Evolutionary conservation across 768 basidiomycete genomes (phyloP), one percentile per base, ranked within the genome.

Genomic region (Cubamyces lactineus): DNA sequence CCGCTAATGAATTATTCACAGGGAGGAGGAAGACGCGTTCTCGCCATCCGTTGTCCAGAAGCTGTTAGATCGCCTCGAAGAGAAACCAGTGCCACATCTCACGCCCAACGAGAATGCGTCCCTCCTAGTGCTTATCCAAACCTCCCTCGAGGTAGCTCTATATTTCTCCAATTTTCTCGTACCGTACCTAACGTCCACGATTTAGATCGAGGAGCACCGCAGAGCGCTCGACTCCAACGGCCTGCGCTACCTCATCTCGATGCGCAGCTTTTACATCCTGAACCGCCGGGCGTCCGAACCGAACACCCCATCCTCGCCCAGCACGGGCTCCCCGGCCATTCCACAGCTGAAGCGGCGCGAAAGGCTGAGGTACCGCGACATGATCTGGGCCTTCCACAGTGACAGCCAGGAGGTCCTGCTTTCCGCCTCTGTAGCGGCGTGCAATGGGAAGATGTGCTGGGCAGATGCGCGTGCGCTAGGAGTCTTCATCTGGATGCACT

Each of bases 371-470:
- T 95, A 91, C 74, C 86, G 97, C 38, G 96, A 99, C 73, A 93
- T 98, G 78, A 82, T 98, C 26, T 99, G 96, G 96, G 96, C 96
- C 0, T 96, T 90, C 72, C 91, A 97, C 68, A 97, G 95, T 70
- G 94, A 97, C 74, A 92, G 88, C 69, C 95, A 99, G 69, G 93
- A 91, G 17, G 73, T 98, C 47, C 74, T 99, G 5, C 73, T 97
- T 54, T 78, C 81, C 26, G 86, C 88, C 3, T 90, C 91, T 2
- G 81, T 81, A 16, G 75, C 81, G 3, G 87, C 90, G 13, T 96
- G 92, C 67, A 83, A 84, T 40, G 89, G 87, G 0, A 96, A 92
- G 75, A 92, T 98, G 87, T 74, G 84, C 40, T 98, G 96, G 96
- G 78, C 82, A 16, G 92, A 96, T 71, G 95, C 96, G 0, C 83